A percentile compares a stretch with the other conserved stretches of the same genome.
These are phyloP conservation scores for Chiua virens DNA, from an alignment of 768 basidiomycete genomes.

Conservation along the genomic window DNA sequence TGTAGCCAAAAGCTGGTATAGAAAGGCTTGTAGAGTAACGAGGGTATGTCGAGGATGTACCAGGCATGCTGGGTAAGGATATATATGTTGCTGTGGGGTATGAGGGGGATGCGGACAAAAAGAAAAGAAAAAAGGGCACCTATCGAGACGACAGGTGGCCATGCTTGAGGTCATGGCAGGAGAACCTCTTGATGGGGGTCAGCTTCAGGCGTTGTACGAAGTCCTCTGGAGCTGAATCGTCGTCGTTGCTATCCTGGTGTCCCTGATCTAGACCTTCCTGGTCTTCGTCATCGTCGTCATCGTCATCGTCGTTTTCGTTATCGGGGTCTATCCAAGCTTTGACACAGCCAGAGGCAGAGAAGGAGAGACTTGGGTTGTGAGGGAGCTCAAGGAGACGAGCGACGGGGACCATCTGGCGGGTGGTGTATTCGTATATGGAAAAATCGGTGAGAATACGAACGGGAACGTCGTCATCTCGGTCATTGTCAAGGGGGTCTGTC, in stretches of 20 bases:
- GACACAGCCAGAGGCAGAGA: slow-evolving; percentile 42
- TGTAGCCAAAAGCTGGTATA: slow-evolving; percentile 49
- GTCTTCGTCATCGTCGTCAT: slow-evolving; percentile 23
- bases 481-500: slow-evolving; percentile 25
- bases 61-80: slow-evolving; percentile 62
- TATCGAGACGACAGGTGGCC: slow-evolving; percentile 38
- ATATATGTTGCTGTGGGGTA: slow-evolving; percentile 55
- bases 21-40: slow-evolving; percentile 42
- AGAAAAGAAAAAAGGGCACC: slow-evolving; percentile 31
- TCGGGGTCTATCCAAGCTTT: slow-evolving; percentile 37
- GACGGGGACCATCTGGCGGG: slow-evolving; percentile 41
- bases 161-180: slow-evolving; percentile 41
- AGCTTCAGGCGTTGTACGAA: slow-evolving; percentile 37
- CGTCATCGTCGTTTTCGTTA: slow-evolving; percentile 26
- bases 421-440: slow-evolving; percentile 44
- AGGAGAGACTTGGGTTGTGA: slow-evolving; percentile 15
- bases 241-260: neutral
- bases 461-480: slow-evolving; percentile 44
- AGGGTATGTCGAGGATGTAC: slow-evolving; percentile 64
- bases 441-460: slow-evolving; percentile 58
- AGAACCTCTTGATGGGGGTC: slow-evolving; percentile 46
- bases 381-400: slow-evolving; percentile 37
- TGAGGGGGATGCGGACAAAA: slow-evolving; percentile 13
- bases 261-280: slow-evolving; percentile 19
- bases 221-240: slow-evolving; percentile 2